These are phyloP conservation scores for Dissophora globulifera DNA, from an alignment of 192 early-diverging fungal genomes.

Conservation along the genomic window DNA sequence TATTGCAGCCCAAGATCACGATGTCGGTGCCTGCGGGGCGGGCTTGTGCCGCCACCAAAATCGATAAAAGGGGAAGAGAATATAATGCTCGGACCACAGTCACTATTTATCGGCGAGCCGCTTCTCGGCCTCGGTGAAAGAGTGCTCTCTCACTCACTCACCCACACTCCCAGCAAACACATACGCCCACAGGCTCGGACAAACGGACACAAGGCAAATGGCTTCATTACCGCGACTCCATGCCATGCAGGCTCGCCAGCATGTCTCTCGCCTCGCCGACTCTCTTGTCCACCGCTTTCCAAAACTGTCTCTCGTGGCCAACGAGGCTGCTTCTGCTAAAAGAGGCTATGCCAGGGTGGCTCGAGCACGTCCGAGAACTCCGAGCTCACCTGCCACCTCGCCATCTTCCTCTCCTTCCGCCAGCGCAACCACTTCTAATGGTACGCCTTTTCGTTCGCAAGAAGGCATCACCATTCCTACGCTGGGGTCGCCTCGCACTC, in stretches of 20 bases:
- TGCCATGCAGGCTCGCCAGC: background rate
- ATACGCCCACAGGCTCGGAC: too few relatives aligned
- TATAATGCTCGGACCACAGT: conserved; percentile 1
- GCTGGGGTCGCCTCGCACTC: too few relatives aligned
- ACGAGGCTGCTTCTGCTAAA: background rate
- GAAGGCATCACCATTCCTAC: too few relatives aligned
- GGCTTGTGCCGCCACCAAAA: conserved; percentile 12
- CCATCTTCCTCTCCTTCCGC: background rate
- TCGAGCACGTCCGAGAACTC: conserved; percentile 21
- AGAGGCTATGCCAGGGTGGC: conserved; percentile 43
- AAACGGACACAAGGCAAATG: conserved; percentile 6
- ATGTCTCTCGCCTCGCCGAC: background rate
- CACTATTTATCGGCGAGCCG: conserved; percentile 12
- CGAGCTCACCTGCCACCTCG: conserved; percentile 5
- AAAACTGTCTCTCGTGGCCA: background rate
- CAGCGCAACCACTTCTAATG: too few relatives aligned
- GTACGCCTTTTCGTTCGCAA: background rate
- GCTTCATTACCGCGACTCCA: background rate
- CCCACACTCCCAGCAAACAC: background rate
- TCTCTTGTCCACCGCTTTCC: conserved; percentile 6
- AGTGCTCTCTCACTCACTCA: background rate
- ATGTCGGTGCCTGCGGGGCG: background rate
- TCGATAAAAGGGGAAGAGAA: background rate
- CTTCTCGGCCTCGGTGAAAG: too few relatives aligned
- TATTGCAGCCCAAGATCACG: background rate